phyloP scores from a whole-genome alignment of 2,329 filamentous ascomycete species.

The Orbilia quercus region DNA sequence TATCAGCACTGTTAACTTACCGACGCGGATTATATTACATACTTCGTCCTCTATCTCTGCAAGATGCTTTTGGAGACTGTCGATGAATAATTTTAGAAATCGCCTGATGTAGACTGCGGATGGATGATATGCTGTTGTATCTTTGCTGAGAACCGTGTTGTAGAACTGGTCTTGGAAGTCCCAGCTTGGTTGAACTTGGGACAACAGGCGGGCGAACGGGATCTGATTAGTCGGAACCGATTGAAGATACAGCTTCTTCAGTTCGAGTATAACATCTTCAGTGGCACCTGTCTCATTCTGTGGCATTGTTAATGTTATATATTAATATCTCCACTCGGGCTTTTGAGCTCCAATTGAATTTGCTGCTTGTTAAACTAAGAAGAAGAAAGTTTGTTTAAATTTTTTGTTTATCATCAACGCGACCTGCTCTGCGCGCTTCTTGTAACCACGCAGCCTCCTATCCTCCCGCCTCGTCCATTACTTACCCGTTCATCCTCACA shows the following conservation, averaged over 20 bases:
- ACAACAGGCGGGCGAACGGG: slow-evolving; percentile 39
- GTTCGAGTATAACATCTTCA: slow-evolving; percentile 9
- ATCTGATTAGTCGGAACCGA: slow-evolving; percentile 45
- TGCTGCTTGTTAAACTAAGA: background rate
- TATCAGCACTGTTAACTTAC: background rate
- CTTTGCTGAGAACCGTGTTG: slow-evolving; percentile 53
- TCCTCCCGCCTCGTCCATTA: background rate
- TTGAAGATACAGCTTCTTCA: slow-evolving; percentile 42
- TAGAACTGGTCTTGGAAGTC: slow-evolving; percentile 43
- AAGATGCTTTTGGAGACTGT: slow-evolving; percentile 19
- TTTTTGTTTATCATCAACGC: slow-evolving; percentile 51
- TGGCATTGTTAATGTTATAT: background rate
- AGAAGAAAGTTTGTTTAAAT: slow-evolving; percentile 10
- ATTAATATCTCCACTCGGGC: background rate
- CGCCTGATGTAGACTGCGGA: slow-evolving; percentile 24
- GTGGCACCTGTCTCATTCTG: background rate
- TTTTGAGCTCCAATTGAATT: background rate
- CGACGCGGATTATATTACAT: slow-evolving; percentile 6
- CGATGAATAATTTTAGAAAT: slow-evolving; percentile 47
- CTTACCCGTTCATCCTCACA: background rate
- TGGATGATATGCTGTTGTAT: slow-evolving; percentile 51
- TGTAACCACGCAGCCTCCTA: slow-evolving; percentile 26
- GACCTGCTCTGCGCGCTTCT: slow-evolving; percentile 26
- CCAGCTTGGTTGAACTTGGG: slow-evolving; percentile 14
- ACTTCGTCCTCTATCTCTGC: slow-evolving; percentile 43